phyloP scores from a whole-genome alignment of 805 yeast species.

The Cyberlindnera xishuangbannaensis region DNA sequence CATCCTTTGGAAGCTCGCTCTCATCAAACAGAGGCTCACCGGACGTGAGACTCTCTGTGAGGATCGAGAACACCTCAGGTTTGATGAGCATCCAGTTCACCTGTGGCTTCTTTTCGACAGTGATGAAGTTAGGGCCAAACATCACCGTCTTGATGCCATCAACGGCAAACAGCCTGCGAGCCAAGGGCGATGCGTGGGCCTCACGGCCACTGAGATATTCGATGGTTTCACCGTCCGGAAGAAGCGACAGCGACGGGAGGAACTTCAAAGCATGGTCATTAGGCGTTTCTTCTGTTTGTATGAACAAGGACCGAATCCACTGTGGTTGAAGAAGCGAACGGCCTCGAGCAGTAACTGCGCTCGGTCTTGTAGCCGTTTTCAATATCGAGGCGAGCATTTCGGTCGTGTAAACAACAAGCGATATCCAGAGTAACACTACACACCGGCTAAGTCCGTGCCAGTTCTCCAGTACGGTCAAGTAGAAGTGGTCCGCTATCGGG shows the following conservation, averaged over 20 bases:
- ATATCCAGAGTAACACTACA: neutral
- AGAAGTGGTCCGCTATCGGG: too few relatives aligned
- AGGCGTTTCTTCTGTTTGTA: constrained; percentile 82
- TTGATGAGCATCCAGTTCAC: constrained; percentile 54
- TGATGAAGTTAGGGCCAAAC: constrained; percentile 81
- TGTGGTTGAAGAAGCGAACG: constrained; percentile 11
- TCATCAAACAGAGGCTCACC: constrained; percentile 48
- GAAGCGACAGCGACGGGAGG: constrained; percentile 64
- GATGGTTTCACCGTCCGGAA: constrained; percentile 58
- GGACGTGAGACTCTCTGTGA: constrained; percentile 28
- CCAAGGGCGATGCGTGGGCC: constrained; percentile 70
- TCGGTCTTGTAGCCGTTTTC: constrained; percentile 3
- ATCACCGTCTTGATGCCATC: constrained; percentile 74
- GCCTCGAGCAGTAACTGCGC: neutral
- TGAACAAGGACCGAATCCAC: constrained; percentile 37
- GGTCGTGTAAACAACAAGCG: constrained; percentile 1
- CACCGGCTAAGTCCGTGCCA: too few relatives aligned
- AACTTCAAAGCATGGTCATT: constrained; percentile 84
- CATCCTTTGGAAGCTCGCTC: constrained; percentile 27
- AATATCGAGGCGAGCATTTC: too few relatives aligned
- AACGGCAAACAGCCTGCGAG: constrained; percentile 63
- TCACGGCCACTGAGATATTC: constrained; percentile 75
- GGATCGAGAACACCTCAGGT: constrained; percentile 51
- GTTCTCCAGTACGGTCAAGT: too few relatives aligned
- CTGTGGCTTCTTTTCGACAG: constrained; percentile 56